These are phyloP conservation scores for Penicillium sp. DNA, from an alignment of 2,329 filamentous ascomycete species.

Conservation along the genomic window DNA sequence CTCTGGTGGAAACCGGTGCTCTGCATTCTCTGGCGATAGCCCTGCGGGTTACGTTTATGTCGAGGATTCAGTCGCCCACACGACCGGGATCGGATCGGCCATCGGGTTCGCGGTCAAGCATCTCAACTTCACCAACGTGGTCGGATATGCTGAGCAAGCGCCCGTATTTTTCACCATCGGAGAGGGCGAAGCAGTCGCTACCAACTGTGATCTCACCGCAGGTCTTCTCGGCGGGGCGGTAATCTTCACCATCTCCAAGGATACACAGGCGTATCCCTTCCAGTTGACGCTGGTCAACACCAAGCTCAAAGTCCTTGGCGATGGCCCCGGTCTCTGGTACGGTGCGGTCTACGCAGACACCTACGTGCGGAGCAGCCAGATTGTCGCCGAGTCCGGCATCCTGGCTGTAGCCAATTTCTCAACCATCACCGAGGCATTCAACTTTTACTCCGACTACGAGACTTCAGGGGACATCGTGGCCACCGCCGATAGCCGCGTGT, in stretches of 20 bases:
- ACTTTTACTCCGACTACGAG: neutral
- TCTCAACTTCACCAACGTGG: slow-evolving; percentile 33
- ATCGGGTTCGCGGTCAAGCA: slow-evolving; percentile 37
- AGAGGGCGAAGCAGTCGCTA: slow-evolving; percentile 13
- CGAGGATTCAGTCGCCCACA: slow-evolving; percentile 34
- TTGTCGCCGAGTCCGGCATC: neutral
- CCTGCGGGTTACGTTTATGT: slow-evolving; percentile 35
- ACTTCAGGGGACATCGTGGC: neutral
- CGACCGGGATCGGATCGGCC: slow-evolving; percentile 36
- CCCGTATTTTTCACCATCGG: slow-evolving; percentile 36
- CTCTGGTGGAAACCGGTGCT: slow-evolving; percentile 38
- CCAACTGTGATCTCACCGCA: slow-evolving; percentile 28
- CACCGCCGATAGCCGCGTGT: neutral
- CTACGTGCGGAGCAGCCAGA: neutral
- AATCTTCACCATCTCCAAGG: slow-evolving; percentile 25
- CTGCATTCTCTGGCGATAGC: slow-evolving; percentile 39
- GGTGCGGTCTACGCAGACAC: neutral
- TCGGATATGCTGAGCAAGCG: slow-evolving; percentile 27
- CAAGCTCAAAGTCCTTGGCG: neutral
- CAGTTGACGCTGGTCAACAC: neutral
- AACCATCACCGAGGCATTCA: neutral
- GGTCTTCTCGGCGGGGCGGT: slow-evolving; percentile 36
- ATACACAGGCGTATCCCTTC: slow-evolving; percentile 21
- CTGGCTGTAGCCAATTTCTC: neutral
- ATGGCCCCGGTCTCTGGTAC: neutral